Evolutionary conservation across 192 early-diverging fungal species (phyloP), one percentile per base, ranked within the genome.

Genomic region (Glomus cerebriforme): DNA sequence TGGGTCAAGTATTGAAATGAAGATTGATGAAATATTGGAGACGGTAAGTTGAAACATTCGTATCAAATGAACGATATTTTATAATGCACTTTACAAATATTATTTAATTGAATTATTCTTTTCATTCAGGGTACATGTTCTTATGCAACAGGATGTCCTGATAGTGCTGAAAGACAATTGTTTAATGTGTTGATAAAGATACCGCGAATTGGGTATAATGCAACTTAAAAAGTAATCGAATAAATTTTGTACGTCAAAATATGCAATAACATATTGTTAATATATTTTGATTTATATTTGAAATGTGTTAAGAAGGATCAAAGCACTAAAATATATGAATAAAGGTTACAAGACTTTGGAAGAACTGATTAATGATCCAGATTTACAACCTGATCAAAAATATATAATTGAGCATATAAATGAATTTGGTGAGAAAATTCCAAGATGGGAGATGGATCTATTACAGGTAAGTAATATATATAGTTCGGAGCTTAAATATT

Each of bases 281-380:
- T 78, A 19, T 65, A 49, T 54, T n/a, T 15, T n/a, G 65, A 22
- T 10, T 66, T 31, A 45, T 19, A 12, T 59, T n/a, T n/a, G n/a
- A n/a, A n/a, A n/a, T n/a, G n/a, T n/a, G n/a, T 34, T 58, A 79
- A 79, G 78, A 32, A 24, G 39, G 31, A 72, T 64, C 10, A 31
- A 9, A 0, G 79, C 79, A 17, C 35, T 63, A 58, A 80, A 45
- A 37, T 75, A 75, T 32, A 59, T 80, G 8, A 59, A 63, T 2
- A 80, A 75, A 39, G 79, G 79, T 29, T 80, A 63, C 59, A 75
- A 80, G 32, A 77, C 79, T 24, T 13, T 80, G 13, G 71, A 74
- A 27, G 79, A 80, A 29, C 1, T 80, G 27, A 26, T 31, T 7
- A 65, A 74, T 2, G 71, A 75, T 24, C 62, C 73, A 12, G 26